Evolutionary conservation across 345 rosid genomes (phyloP).

Genomic region (Gossypium raimondii): DNA sequence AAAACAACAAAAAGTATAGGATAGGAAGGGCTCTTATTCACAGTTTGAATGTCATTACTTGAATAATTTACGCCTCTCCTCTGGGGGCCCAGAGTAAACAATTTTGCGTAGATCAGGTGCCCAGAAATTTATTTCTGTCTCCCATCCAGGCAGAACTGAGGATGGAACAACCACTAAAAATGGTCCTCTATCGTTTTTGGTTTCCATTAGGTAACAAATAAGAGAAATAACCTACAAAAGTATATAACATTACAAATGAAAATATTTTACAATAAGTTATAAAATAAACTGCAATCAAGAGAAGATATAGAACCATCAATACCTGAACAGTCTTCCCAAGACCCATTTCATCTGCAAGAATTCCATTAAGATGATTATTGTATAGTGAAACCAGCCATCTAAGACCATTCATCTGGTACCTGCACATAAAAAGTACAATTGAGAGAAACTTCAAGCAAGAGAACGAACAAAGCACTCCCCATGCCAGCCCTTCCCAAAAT

Average conservation of each 20-base stretch:
- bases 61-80: conserved; percentile 82
- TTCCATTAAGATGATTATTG: conserved; percentile 87
- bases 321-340: conserved; percentile 98
- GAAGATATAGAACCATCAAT: conserved; percentile 7
- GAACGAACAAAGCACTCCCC: neutral
- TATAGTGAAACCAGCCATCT: conserved; percentile 89
- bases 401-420: conserved; percentile 95
- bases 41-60: conserved; percentile 45
- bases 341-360: conserved; percentile 98
- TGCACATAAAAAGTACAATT: conserved; percentile 29
- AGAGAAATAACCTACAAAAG: conserved; percentile 61
- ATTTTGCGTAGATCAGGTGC: conserved; percentile 71
- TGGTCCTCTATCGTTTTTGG: conserved; percentile 85
- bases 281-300: neutral
- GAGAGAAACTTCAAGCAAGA: conserved; percentile 17
- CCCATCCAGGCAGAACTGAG: conserved; percentile 90
- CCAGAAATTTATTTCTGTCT: conserved; percentile 77
- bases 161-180: conserved; percentile 92
- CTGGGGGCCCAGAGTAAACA: conserved; percentile 83
- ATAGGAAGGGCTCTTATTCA: conserved; percentile 10
- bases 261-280: conserved; percentile 6
- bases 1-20: conserved; percentile 11
- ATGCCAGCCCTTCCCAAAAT: conserved; percentile 5
- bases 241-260: conserved; percentile 13
- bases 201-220: conserved; percentile 87